Evolutionary conservation across 441 rosid genomes (phyloP).

Genomic region (Rhodomyrtus psidioides): DNA sequence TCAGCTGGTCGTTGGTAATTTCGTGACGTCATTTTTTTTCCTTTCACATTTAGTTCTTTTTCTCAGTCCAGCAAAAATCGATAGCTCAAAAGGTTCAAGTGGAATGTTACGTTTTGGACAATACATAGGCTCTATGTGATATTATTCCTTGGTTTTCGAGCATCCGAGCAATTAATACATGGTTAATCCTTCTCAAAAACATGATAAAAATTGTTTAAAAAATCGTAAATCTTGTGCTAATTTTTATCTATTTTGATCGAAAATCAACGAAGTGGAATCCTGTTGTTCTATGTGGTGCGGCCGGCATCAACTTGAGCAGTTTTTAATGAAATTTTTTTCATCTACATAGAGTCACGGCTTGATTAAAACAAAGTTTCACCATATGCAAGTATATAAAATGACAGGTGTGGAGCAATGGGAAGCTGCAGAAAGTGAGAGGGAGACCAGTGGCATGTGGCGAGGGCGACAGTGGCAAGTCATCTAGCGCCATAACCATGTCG

Average conservation of each 20-base stretch:
- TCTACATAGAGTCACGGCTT: not conserved
- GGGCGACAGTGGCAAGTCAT: not conserved
- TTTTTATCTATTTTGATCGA: no score
- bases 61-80: not conserved
- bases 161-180: not conserved
- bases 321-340: no score
- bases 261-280: no score
- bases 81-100: not conserved
- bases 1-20: not conserved
- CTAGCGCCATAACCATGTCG: conserved; percentile 32
- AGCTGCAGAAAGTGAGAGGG: conserved; percentile 63
- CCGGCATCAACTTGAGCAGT: no score
- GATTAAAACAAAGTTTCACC: not conserved
- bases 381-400: not conserved
- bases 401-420: conserved; percentile 81
- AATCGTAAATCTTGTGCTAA: no score
- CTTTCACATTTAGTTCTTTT: not conserved
- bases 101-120: not conserved
- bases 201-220: not conserved
- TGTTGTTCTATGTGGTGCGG: accelerated
- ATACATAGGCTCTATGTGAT: not conserved
- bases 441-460: conserved; percentile 28
- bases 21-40: not conserved
- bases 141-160: not conserved
- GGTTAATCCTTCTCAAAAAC: not conserved